phyloP scores from a whole-genome alignment of 345 rosid species.

The Populus ilicifolia region DNA sequence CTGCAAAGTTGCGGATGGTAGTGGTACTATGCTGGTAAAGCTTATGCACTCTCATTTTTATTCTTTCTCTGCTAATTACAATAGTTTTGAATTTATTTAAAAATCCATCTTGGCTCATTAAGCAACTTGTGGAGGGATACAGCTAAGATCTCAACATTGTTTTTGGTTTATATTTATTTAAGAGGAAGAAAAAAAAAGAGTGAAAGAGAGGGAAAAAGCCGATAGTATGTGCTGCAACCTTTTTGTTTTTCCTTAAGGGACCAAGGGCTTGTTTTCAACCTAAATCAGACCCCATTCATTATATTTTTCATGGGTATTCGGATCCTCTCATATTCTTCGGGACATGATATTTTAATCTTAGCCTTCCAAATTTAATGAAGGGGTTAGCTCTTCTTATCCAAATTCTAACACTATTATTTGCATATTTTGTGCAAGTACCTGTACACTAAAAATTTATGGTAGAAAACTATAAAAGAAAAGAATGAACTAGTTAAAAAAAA shows the following conservation, averaged over 20 bases:
- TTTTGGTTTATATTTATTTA: neutral
- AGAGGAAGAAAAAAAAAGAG: neutral
- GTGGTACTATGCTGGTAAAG: conserved; percentile 90
- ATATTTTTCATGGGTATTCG: neutral
- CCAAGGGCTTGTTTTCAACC: neutral
- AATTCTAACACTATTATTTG: neutral
- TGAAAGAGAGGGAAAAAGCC: neutral
- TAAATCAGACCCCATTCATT: neutral
- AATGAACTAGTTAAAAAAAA: neutral
- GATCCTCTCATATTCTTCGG: neutral
- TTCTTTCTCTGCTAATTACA: neutral
- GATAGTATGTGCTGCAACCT: neutral
- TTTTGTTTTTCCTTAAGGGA: neutral
- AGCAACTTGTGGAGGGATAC: neutral
- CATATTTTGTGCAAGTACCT: neutral
- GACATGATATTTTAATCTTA: neutral
- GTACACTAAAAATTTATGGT: neutral
- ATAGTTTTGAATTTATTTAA: neutral
- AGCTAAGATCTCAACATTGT: neutral
- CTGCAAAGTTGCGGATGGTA: conserved; percentile 97
- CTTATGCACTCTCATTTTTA: neutral
- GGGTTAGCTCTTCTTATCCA: neutral
- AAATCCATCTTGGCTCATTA: neutral
- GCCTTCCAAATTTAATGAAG: neutral
- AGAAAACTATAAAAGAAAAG: neutral